Evolutionary conservation across 164 flowering plant genomes (phyloP).

Genomic region (Kingdonia uniflora): DNA sequence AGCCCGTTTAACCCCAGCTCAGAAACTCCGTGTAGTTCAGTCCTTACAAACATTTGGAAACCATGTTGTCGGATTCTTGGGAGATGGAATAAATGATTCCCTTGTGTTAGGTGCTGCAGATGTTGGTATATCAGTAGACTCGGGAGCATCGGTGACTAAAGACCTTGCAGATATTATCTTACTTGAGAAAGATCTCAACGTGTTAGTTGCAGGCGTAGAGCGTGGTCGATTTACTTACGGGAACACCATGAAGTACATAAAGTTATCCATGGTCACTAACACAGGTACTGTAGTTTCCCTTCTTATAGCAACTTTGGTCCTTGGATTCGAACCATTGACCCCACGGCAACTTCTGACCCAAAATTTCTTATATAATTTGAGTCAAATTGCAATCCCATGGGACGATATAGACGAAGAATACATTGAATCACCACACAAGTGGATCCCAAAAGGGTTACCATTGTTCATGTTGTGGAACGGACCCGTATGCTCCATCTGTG

Average conservation of each 20-base stretch:
- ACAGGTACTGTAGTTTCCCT: slow-evolving; percentile 52
- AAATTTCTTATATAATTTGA: slow-evolving; percentile 49
- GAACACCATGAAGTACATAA: slow-evolving; percentile 75
- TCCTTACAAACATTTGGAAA: slow-evolving; percentile 49
- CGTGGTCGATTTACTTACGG: slow-evolving; percentile 53
- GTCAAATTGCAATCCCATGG: slow-evolving; percentile 76
- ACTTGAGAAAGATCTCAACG: slow-evolving; percentile 71
- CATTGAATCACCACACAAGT: slow-evolving; percentile 39
- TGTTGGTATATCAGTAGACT: slow-evolving; percentile 69
- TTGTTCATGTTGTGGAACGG: slow-evolving; percentile 65
- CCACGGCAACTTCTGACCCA: slow-evolving; percentile 64
- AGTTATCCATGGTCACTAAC: slow-evolving; percentile 53
- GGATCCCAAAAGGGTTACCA: slow-evolving; percentile 46
- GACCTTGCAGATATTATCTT: slow-evolving; percentile 66
- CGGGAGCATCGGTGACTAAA: slow-evolving; percentile 65
- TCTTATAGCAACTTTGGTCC: slow-evolving; percentile 34
- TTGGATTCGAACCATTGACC: slow-evolving; percentile 50
- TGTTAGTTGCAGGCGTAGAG: slow-evolving; percentile 61
- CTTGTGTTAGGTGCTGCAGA: slow-evolving; percentile 67
- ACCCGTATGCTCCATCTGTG: slow-evolving; percentile 53
- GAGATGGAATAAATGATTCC: slow-evolving; percentile 72
- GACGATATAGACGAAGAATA: slow-evolving; percentile 66
- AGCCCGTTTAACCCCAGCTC: slow-evolving; percentile 72
- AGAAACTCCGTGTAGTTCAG: slow-evolving; percentile 63
- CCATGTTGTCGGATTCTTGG: slow-evolving; percentile 67